Evolutionary conservation across 805 yeast genomes (phyloP).

Genomic region (Pichia phayaonensis): DNA sequence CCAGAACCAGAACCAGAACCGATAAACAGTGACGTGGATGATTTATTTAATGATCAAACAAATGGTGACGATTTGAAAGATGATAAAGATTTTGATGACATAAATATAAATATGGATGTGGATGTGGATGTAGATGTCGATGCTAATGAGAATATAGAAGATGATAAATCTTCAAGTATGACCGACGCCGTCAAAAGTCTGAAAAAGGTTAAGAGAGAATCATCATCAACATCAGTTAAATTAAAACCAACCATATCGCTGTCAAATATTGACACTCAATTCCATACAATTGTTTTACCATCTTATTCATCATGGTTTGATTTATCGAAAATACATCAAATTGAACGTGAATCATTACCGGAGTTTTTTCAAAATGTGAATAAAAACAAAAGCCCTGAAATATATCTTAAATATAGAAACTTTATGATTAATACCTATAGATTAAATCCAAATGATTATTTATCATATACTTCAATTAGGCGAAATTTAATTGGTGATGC

Average conservation of each 20-base stretch:
- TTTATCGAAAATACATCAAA: constrained; percentile 59
- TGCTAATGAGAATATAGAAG: not conserved
- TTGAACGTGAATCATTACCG: constrained; percentile 78
- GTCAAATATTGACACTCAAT: constrained; percentile 37
- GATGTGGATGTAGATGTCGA: not conserved
- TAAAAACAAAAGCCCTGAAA: constrained; percentile 72
- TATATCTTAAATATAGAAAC: constrained; percentile 75
- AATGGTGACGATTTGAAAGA: not conserved
- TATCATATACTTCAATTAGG: constrained; percentile 85
- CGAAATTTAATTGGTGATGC: constrained; percentile 90
- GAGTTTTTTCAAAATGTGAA: constrained; percentile 65
- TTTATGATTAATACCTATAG: constrained; percentile 86
- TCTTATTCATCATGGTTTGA: constrained; percentile 86
- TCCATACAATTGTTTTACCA: constrained; percentile 80
- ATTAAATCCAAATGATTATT: constrained; percentile 80
- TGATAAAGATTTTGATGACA: not conserved
- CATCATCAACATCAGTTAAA: not conserved
- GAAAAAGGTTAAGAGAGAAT: not conserved
- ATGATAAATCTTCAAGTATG: not conserved
- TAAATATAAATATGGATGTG: not conserved
- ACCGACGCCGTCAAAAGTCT: not conserved
- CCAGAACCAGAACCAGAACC: not conserved
- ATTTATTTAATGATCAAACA: not conserved
- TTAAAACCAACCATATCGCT: constrained; percentile 7
- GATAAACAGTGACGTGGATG: not conserved